These are phyloP conservation scores for Ustilago loliicola DNA, from an alignment of 1,284 basidiomycete genomes.

Conservation along the genomic window DNA sequence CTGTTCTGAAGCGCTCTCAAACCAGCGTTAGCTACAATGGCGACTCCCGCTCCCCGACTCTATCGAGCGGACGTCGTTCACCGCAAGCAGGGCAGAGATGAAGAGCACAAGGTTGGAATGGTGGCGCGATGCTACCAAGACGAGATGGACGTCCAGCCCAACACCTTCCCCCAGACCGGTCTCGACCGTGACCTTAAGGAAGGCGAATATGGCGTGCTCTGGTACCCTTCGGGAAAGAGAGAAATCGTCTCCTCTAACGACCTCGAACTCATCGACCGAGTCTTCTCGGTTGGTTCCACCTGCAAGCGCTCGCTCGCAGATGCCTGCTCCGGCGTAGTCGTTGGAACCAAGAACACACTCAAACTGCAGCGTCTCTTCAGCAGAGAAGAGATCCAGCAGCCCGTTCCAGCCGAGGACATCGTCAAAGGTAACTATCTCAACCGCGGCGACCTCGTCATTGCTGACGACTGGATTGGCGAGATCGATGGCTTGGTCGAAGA, in stretches of 20 bases:
- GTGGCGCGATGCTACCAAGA: conserved; percentile 53
- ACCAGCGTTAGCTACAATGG: conserved; percentile 7
- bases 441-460: conserved; percentile 75
- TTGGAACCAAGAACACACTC: conserved; percentile 76
- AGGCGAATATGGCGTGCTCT: conserved; percentile 86
- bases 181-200: conserved; percentile 80
- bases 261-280: conserved; percentile 82
- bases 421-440: conserved; percentile 54
- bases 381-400: conserved; percentile 76
- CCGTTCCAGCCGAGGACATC: conserved; percentile 78
- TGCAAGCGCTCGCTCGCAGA: conserved; percentile 84
- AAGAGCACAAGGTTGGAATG: conserved; percentile 46
- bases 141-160: conserved; percentile 30
- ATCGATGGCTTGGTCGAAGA: conserved; percentile 82
- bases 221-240: conserved; percentile 74
- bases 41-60: conserved; percentile 21
- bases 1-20: no score
- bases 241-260: conserved; percentile 76
- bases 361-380: conserved; percentile 83
- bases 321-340: conserved; percentile 82
- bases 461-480: conserved; percentile 88
- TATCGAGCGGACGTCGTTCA: conserved; percentile 40
- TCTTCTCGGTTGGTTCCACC: conserved; percentile 82
- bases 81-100: conserved; percentile 32
- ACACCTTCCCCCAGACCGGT: conserved; percentile 27